Evolutionary conservation across 139 green algal genomes (phyloP).

Genomic region (Chlorella sp.): DNA sequence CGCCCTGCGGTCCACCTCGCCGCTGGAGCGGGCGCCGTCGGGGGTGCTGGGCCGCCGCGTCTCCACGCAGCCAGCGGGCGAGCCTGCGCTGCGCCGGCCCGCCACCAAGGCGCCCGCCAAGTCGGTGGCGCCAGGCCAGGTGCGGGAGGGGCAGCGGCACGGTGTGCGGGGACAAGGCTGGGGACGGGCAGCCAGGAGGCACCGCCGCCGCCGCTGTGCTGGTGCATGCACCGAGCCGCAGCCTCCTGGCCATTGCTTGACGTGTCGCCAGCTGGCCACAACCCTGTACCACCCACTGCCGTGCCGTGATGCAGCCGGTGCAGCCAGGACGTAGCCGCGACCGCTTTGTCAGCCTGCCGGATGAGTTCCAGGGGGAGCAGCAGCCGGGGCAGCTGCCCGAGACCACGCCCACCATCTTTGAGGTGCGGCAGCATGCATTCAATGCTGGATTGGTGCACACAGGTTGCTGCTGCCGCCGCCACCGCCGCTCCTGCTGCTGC

Average conservation of each 20-base stretch:
- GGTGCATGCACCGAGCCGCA: background rate
- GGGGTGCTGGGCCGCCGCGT: conserved; percentile 3
- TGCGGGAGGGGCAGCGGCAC: background rate
- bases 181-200: background rate
- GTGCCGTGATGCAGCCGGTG: conserved; percentile 19
- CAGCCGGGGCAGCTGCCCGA: background rate
- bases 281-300: too few species aligned
- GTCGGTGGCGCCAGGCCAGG: conserved; percentile 25
- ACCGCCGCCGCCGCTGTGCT: background rate
- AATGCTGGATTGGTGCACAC: too few species aligned
- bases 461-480: too few species aligned
- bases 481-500: too few species aligned
- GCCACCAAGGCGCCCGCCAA: conserved; percentile 1
- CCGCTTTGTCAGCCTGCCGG: conserved; percentile 67
- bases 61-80: background rate
- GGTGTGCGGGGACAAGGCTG: background rate
- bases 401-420: conserved; percentile 41
- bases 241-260: too few species aligned
- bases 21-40: conserved; percentile 1
- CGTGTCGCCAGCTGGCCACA: too few species aligned
- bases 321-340: conserved; percentile 25
- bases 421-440: background rate
- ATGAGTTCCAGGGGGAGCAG: conserved; percentile 47
- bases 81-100: background rate
- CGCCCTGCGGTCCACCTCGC: conserved; percentile 18